Base-by-base conservation (phyloP, 1,139 yeast species). In the Groenewaldozyma sp. region DNA sequence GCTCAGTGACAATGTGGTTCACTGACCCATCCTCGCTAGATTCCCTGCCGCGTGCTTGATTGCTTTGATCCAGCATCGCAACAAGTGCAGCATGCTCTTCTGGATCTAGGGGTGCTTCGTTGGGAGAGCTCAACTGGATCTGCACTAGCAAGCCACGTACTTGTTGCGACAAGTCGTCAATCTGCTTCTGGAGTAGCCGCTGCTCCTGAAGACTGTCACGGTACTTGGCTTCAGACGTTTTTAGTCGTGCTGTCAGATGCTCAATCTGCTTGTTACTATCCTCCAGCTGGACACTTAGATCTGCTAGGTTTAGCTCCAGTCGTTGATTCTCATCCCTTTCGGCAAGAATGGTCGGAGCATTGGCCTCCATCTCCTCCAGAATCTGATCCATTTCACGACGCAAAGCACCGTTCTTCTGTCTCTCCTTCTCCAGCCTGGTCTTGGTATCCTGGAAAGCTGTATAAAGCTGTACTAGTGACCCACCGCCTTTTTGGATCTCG, bases 141-240 rank as follows among this genome's bases (percentile, higher is more conserved):
- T 84, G 88, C 10, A 81, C 73, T 38, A 88, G 67, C 37, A 86
- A 68, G 41, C 71, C 73, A 49, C 84, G 84, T 14, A 91, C 72
- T 57, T 91, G 97, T 33, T 80, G 74, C 6, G 93, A 83, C 31
- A 87, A 65, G 52, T 88, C 96, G 28, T 70, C 64, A 38, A 80
- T 73, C 48, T 82, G 76, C 47, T 71, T 74, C 71, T 60, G 63
- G 53, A 50, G 59, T 45, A 56, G 66, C 59, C 51, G 61, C 44
- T 36, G 61, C 42, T 58, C 71, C 54, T 50, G 55, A 13, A 50
- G 52, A 19, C 49, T 46, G 34, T 58, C 62, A 19, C 49, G 44
- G 10, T 50, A 44, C 31, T 49, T 51, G 16, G 45, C 43, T 27
- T 52, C 49, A 17, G 51, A 43, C 28, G 41, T 41, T 40, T 50